A percentile compares a stretch with the other conserved stretches of the same genome.
phyloP scores from a whole-genome alignment of 306 rosid genomes.

The Prinsepia uniflora region DNA sequence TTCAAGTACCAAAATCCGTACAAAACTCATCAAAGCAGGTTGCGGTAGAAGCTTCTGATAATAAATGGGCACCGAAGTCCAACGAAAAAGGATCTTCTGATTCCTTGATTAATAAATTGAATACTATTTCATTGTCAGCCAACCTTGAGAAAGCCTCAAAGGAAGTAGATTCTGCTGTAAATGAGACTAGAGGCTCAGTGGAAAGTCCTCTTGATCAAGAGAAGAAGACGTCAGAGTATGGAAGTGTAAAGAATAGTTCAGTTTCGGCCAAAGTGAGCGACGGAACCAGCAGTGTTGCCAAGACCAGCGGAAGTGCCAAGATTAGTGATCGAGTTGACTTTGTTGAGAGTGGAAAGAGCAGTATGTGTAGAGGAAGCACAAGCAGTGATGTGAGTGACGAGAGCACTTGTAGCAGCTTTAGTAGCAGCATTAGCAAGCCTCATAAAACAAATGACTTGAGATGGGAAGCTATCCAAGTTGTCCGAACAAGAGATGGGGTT shows the following conservation, averaged over 20 bases:
- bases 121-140: slow-evolving; percentile 47
- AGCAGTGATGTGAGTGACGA: slow-evolving; percentile 96
- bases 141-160: slow-evolving; percentile 42
- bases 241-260: slow-evolving; percentile 76
- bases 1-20: slow-evolving; percentile 38
- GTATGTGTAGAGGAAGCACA: slow-evolving; percentile 93
- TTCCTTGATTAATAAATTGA: slow-evolving; percentile 50
- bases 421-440: slow-evolving; percentile 87
- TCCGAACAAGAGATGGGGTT: slow-evolving; percentile 71
- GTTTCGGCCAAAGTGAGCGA: slow-evolving; percentile 85
- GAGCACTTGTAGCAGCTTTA: slow-evolving; percentile 94
- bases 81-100: slow-evolving; percentile 44
- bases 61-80: slow-evolving; percentile 36
- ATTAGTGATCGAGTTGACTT: slow-evolving; percentile 78
- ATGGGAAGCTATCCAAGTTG: slow-evolving; percentile 95
- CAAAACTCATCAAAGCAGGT: slow-evolving; percentile 41
- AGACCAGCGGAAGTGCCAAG: slow-evolving; percentile 92
- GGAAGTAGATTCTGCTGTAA: slow-evolving; percentile 37
- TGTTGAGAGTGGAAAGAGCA: slow-evolving; percentile 95
- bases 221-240: slow-evolving; percentile 73
- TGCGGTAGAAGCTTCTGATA: slow-evolving; percentile 42
- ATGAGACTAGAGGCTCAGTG: slow-evolving; percentile 53
- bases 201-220: slow-evolving; percentile 62
- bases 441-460: slow-evolving; percentile 98
- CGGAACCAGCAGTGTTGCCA: slow-evolving; percentile 77